Evolutionary conservation across 495 filamentous ascomycete species (phyloP).

Genomic region (Trichoderma asperelloides): DNA sequence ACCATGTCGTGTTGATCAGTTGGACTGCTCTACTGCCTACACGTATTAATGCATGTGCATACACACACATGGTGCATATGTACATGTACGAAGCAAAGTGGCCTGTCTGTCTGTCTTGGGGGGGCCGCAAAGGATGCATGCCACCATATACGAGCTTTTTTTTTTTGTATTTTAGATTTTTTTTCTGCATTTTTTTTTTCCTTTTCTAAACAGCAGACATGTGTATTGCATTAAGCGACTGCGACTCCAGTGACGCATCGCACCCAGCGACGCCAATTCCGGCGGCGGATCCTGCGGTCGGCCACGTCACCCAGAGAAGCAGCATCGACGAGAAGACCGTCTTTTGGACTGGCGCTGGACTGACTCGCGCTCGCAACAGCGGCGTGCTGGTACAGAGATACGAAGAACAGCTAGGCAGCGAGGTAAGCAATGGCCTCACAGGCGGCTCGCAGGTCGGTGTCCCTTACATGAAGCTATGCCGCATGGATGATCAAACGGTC

Average conservation of each 20-base stretch:
- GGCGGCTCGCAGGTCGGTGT: no score
- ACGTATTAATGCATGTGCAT: background rate
- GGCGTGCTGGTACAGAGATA: no score
- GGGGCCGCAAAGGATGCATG: background rate
- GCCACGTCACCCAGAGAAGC: background rate
- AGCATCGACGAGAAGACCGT: background rate
- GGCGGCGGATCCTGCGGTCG: background rate
- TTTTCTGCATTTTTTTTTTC: no score
- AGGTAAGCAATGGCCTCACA: no score
- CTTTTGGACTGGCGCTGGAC: background rate
- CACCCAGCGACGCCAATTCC: background rate
- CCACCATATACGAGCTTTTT: background rate
- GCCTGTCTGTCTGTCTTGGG: background rate
- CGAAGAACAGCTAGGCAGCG: no score
- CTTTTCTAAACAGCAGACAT: background rate
- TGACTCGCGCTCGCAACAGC: no score
- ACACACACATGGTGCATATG: background rate
- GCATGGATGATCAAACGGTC: no score
- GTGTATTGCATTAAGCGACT: slow-evolving; percentile 3
- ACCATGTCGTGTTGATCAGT: background rate
- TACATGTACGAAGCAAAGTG: background rate
- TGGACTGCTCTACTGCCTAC: background rate
- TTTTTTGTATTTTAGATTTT: no score
- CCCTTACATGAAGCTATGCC: no score
- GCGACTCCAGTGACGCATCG: background rate